Base-by-base conservation (phyloP, 2,329 filamentous ascomycete species). In the Calonectria hawksworthii region DNA sequence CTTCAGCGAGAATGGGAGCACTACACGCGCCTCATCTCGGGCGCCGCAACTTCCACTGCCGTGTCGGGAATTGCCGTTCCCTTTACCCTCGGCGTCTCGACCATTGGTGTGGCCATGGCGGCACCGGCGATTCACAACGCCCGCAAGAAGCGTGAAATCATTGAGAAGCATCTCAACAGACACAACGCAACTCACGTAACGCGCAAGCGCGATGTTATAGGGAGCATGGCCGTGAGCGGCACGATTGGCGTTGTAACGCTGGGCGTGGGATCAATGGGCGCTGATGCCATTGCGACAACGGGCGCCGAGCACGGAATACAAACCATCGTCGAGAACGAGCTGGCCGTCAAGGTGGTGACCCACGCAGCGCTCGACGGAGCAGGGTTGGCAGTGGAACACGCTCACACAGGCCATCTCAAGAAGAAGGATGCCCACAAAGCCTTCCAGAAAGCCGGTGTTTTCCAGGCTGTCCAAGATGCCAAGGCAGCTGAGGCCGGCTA, bases 1-100 rank as follows among this genome's bases (percentile, higher is more conserved):
- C 83, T 87, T 16, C 85, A 86, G 56, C 79, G 81, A 23, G 85
- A 86, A 75, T 87, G 86, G 86, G 82, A 87, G 70, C 86, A 87
- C 76, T 87, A 87, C 59, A 86, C 86, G 6, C 83, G 86, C 21
- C 83, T 86, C 4, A 83, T 87, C 10, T 82, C 86, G 0, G 83
- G 85, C 16, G 85, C 84, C 44, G 85, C 86, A 7, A 87, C 86
- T 0, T 85, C 82, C 7, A 86, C 85, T n/a, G 84, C 84, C 0
- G 82, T 86, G 5, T 85, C 84, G 3, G 84, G 86, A 0, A 71
- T 85, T 4, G 85, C 86, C 18, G 79, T 86, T 1, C 86, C 85
- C 8, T 70, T 86, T 16, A 87, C 86, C 0, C 79, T 82, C 2
- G 86, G 86, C 0, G 80, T 87, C 1, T 86, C 85, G 0, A 82